phyloP scores from a whole-genome alignment of 2,329 filamentous ascomycete species.

The Pseudocercospora vitis region DNA sequence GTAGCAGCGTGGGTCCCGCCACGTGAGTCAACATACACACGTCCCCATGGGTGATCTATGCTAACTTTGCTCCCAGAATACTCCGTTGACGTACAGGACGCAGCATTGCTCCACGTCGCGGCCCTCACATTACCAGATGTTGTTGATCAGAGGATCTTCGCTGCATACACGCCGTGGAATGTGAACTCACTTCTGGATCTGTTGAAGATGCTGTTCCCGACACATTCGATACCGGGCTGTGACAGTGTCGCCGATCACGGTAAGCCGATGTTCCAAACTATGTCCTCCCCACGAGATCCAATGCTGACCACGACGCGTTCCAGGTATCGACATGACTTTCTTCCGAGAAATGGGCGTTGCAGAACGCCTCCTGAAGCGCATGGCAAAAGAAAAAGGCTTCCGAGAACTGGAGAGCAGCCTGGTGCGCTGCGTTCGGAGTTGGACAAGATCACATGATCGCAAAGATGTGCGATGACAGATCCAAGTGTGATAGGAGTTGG shows the following conservation, averaged over 20 bases:
- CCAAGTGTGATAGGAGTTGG: too few relatives aligned
- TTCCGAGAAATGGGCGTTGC: slow-evolving; percentile 27
- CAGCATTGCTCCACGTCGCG: slow-evolving; percentile 52
- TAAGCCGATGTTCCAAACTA: not conserved
- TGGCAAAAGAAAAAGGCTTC: slow-evolving; percentile 34
- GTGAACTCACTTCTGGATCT: slow-evolving; percentile 45
- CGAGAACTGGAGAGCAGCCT: slow-evolving; percentile 22
- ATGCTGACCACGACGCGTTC: not conserved
- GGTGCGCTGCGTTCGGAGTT: not conserved
- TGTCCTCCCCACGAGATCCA: not conserved
- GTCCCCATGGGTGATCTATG: not conserved
- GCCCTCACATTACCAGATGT: slow-evolving; percentile 50
- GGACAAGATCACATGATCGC: not conserved
- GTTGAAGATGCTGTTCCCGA: slow-evolving; percentile 40
- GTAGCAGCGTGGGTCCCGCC: slow-evolving; percentile 14
- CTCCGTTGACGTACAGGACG: slow-evolving; percentile 49
- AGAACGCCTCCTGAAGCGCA: slow-evolving; percentile 34
- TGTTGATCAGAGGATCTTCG: slow-evolving; percentile 53
- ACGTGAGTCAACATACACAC: slow-evolving; percentile 10
- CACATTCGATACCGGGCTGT: slow-evolving; percentile 37
- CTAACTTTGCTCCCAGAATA: slow-evolving; percentile 28
- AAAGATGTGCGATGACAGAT: not conserved
- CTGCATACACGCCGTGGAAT: slow-evolving; percentile 46
- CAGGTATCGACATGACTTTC: slow-evolving; percentile 27
- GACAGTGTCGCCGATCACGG: slow-evolving; percentile 20